phyloP scores from a whole-genome alignment of 2,329 filamentous ascomycete genomes.

The Alternaria gansuensis region DNA sequence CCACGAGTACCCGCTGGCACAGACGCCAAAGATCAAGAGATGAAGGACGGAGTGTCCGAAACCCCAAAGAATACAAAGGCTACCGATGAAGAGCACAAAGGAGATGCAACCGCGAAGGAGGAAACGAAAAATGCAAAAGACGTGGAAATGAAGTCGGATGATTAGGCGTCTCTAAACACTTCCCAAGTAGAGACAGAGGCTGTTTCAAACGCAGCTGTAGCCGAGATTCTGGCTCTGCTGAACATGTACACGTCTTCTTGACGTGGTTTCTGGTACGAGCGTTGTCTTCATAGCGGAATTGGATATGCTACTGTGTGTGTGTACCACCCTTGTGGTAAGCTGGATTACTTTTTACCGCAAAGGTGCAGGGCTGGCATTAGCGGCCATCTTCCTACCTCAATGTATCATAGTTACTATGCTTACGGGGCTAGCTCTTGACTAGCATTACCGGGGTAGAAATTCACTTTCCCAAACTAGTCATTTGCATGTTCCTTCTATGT shows the following conservation, averaged over 20 bases:
- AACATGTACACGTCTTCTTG: background rate
- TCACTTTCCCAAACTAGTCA: too few species aligned
- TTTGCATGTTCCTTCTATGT: too few species aligned
- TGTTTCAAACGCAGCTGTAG: background rate
- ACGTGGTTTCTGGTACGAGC: background rate
- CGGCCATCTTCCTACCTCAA: too few species aligned
- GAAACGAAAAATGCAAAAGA: slow-evolving; percentile 10
- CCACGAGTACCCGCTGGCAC: slow-evolving; percentile 12
- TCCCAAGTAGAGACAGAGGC: background rate
- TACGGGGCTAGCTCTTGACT: too few species aligned
- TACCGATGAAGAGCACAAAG: background rate
- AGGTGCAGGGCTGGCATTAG: too few species aligned
- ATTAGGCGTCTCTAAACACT: slow-evolving; percentile 14
- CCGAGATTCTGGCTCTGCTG: slow-evolving; percentile 1
- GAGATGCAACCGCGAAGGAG: slow-evolving; percentile 1
- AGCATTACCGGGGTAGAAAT: too few species aligned
- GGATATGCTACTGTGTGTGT: background rate
- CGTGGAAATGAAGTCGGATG: slow-evolving; percentile 24
- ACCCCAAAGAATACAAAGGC: background rate
- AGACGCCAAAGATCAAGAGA: slow-evolving; percentile 33
- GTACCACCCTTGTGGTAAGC: too few species aligned
- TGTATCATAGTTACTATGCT: too few species aligned
- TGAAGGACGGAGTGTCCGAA: slow-evolving; percentile 26
- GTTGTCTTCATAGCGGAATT: too few species aligned
- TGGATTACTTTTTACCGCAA: too few species aligned